Evolutionary conservation across 2,329 filamentous ascomycete genomes (phyloP).

Genomic region (Stagonosporopsis vannaccii): DNA sequence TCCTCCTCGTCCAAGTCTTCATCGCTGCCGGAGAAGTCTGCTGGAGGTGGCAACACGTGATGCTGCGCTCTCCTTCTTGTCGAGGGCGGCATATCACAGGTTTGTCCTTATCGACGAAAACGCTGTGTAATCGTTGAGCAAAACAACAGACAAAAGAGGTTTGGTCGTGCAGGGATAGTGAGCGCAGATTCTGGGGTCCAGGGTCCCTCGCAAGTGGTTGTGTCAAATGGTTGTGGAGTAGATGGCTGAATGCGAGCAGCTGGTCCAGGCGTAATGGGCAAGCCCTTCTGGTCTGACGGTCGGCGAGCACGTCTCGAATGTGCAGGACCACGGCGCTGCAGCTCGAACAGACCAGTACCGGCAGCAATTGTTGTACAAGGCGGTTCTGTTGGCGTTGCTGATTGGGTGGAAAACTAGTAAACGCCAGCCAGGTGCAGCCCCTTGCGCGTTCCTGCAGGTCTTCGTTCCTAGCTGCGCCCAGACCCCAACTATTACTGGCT

Average conservation of each 20-base stretch:
- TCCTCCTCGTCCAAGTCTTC: slow-evolving; percentile 32
- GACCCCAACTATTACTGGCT: not conserved
- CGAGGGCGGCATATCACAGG: slow-evolving; percentile 36
- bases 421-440: slow-evolving; percentile 3
- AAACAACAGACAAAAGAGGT: not conserved
- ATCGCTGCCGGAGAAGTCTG: slow-evolving; percentile 40
- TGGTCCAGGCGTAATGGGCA: slow-evolving; percentile 6
- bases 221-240: not conserved
- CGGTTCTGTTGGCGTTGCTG: not conserved
- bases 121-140: slow-evolving; percentile 1
- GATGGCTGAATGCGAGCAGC: slow-evolving; percentile 12
- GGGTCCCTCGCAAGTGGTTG: slow-evolving; percentile 5
- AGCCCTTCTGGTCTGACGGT: not conserved
- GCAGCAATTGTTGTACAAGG: slow-evolving; percentile 15
- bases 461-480: not conserved
- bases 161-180: slow-evolving; percentile 15
- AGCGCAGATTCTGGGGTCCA: slow-evolving; percentile 13
- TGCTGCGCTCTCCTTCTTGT: slow-evolving; percentile 33
- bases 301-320: slow-evolving; percentile 11
- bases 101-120: slow-evolving; percentile 7
- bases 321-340: slow-evolving; percentile 23
- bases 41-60: slow-evolving; percentile 25
- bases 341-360: slow-evolving; percentile 1
- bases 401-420: slow-evolving; percentile 5
- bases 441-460: slow-evolving; percentile 10